Base-by-base conservation (phyloP, 139 green algal genomes). In the Chlorella sp. region DNA sequence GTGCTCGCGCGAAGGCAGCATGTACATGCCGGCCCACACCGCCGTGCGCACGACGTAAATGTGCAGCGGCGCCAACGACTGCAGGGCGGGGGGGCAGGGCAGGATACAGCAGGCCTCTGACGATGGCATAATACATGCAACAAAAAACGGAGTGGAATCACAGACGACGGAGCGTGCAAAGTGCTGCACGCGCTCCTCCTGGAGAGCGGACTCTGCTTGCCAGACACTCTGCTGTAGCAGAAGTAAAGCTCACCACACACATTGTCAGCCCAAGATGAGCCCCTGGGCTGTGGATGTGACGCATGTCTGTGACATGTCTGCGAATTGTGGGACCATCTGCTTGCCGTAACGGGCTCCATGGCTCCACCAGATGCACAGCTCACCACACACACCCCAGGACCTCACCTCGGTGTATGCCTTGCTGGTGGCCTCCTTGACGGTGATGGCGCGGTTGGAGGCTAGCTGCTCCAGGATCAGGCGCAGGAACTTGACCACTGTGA, bases 1-100 rank as follows among this genome's bases (percentile, higher is more conserved):
- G 5, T 49, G 34, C 24, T 75, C 70, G 0, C 73, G 62, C 0
- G 70, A 36, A 3, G 80, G 80, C 69, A 86, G 33, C 31, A 77
- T 50, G 33, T 76, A 76, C 70, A 86, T 77, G 1, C 83, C 80
- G 20, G 83, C 83, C 70, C 73, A 79, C 17, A 88, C 83, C 17
- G 78, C 75, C n/a, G 71, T 78, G 33, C 67, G 67, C 1, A 88
- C 74, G 35, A 85, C 62, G 60, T 83, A 84, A 1, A 76, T 81
- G 71, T 86, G 83, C 31, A 84, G 77, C 31, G 83, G 83, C 3
- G 77, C 69, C 2, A 86, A 74, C 3, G 76, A 51, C 26, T 69
- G 49, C 67, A 71, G 2, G 3, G 10, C 30, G 24, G 4, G 59
- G 24, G 17, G 24, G 59, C 24, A 64, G 20, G 26, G 24, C 59